These are phyloP conservation scores for Triadica sebifera DNA, from an alignment of 345 rosid species.

Conservation along the genomic window DNA sequence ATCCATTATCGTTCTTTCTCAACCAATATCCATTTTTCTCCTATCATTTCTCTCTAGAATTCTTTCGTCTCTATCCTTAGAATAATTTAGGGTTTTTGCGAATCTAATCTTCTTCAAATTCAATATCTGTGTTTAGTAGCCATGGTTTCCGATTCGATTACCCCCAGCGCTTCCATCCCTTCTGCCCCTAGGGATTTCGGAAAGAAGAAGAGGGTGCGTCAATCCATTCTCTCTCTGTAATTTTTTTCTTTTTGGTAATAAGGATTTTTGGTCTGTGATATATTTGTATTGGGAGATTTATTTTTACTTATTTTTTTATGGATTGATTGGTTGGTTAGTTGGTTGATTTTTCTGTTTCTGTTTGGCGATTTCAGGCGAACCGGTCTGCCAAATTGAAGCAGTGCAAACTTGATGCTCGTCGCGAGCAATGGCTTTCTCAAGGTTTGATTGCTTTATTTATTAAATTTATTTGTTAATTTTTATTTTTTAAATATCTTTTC, in stretches of 20 bases:
- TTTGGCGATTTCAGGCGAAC: conserved; percentile 52
- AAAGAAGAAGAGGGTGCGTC: conserved; percentile 73
- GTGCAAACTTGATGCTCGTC: conserved; percentile 88
- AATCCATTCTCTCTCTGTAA: not conserved
- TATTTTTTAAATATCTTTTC: conserved; percentile 10
- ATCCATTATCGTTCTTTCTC: conserved; percentile 44
- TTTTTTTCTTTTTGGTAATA: not conserved
- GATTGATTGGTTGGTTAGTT: not conserved
- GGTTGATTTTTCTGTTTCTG: not conserved
- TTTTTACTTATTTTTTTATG: too few relatives aligned
- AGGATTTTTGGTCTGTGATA: too few relatives aligned
- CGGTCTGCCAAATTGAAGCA: conserved; percentile 90
- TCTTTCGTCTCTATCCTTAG: not conserved
- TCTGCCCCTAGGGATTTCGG: conserved; percentile 56
- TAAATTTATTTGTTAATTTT: too few relatives aligned
- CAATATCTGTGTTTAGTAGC: not conserved
- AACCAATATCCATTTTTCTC: conserved; percentile 1
- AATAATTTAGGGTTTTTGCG: conserved; percentile 51
- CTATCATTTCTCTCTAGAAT: conserved; percentile 23
- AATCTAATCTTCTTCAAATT: conserved; percentile 10
- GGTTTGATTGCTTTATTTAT: conserved; percentile 28
- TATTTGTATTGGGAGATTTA: too few relatives aligned
- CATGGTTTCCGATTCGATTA: conserved; percentile 73
- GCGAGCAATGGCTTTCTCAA: conserved; percentile 98
- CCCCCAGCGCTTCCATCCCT: conserved; percentile 42